phyloP scores from a whole-genome alignment of 805 yeast species.

The Saccharomycopsis babjevae region DNA sequence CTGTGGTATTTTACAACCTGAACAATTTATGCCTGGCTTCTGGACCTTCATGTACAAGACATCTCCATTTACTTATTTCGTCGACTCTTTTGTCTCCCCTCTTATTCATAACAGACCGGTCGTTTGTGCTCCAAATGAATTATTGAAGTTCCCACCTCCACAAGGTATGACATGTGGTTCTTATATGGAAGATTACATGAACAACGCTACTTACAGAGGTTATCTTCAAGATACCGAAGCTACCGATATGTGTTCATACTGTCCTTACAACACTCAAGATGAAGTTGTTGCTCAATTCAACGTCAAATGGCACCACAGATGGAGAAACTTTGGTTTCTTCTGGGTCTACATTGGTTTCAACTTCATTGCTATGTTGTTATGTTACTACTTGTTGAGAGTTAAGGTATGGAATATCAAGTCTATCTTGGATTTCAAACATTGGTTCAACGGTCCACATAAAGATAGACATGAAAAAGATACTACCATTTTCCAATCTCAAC shows the following conservation, averaged over 20 bases:
- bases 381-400: constrained; percentile 30
- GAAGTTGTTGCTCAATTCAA: constrained; percentile 28
- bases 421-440: constrained; percentile 29
- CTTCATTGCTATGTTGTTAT: constrained; percentile 29
- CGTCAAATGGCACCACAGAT: constrained; percentile 37
- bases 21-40: constrained; percentile 34
- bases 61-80: constrained; percentile 40
- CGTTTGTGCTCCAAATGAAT: constrained; percentile 30
- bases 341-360: constrained; percentile 35
- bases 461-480: constrained; percentile 40
- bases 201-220: constrained; percentile 30
- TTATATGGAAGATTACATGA: constrained; percentile 30
- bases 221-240: constrained; percentile 34
- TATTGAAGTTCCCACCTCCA: constrained; percentile 32
- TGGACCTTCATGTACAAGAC: constrained; percentile 39
- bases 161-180: constrained; percentile 40
- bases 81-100: constrained; percentile 33
- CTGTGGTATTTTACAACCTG: constrained; percentile 37
- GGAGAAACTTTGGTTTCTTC: constrained; percentile 59
- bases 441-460: constrained; percentile 34
- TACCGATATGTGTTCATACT: constrained; percentile 32
- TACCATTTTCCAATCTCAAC: constrained; percentile 31
- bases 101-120: constrained; percentile 31
- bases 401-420: constrained; percentile 27
- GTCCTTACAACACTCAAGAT: constrained; percentile 26